phyloP scores from a whole-genome alignment of 2,329 filamentous ascomycete species.

The Hypoxylon sp. region DNA sequence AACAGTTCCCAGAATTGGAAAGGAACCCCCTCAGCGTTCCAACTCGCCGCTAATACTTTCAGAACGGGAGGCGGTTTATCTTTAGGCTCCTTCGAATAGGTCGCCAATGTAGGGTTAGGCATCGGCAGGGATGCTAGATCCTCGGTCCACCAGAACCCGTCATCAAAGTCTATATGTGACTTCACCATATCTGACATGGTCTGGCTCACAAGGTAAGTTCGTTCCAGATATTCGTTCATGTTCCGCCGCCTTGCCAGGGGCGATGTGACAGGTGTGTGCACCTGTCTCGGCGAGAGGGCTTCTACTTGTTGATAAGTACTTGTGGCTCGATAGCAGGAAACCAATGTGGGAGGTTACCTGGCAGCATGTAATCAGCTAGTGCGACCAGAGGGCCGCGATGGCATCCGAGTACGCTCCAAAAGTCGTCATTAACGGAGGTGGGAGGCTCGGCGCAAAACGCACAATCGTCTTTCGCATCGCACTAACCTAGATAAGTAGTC shows the following conservation, averaged over 20 bases:
- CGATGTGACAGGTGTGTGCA: conserved; percentile 64
- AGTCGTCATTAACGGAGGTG: conserved; percentile 56
- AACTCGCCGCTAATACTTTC: conserved; percentile 64
- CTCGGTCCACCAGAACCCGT: conserved; percentile 71
- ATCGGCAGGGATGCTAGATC: conserved; percentile 60
- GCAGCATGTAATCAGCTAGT: conserved; percentile 64
- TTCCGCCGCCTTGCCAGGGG: conserved; percentile 63
- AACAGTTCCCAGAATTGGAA: conserved; percentile 68
- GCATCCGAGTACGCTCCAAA: conserved; percentile 66
- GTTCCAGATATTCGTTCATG: conserved; percentile 66
- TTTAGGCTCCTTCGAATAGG: conserved; percentile 56
- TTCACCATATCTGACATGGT: conserved; percentile 59
- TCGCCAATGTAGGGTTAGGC: conserved; percentile 56
- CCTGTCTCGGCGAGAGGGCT: conserved; percentile 62
- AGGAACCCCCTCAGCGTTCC: conserved; percentile 62
- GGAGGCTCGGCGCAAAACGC: conserved; percentile 59
- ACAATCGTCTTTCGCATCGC: conserved; percentile 65
- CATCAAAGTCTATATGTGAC: conserved; percentile 65
- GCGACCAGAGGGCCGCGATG: conserved; percentile 62
- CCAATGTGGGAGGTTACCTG: conserved; percentile 56
- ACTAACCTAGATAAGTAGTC: conserved; percentile 56
- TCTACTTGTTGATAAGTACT: conserved; percentile 54
- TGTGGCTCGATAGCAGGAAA: conserved; percentile 3
- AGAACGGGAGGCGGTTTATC: conserved; percentile 64
- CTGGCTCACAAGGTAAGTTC: conserved; percentile 59